Conservation (phyloP, 2,329 filamentous ascomycete species). For the Aspergillus piperis region DNA sequence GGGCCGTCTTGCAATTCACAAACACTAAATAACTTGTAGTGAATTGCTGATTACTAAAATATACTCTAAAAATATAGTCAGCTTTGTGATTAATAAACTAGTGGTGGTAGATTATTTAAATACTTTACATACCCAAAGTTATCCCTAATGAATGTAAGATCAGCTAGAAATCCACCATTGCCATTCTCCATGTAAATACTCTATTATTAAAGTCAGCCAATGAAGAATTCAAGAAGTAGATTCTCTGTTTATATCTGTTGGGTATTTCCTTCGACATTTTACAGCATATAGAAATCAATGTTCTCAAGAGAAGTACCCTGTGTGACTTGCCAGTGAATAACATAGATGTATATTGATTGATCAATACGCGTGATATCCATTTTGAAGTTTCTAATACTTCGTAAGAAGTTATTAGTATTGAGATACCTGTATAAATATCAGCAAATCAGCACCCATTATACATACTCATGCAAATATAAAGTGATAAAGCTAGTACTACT, state of each 20-base stretch:
- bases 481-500: no score
- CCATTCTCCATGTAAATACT: slow-evolving; percentile 37
- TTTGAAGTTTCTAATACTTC: slow-evolving; percentile 25
- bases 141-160: slow-evolving; percentile 62
- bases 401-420: slow-evolving; percentile 26
- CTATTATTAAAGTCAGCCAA: slow-evolving; percentile 17
- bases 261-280: no score
- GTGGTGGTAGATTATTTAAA: neutral
- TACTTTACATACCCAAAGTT: slow-evolving; percentile 48
- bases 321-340: slow-evolving; percentile 74
- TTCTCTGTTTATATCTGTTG: no score
- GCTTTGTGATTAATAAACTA: no score
- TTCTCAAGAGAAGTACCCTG: slow-evolving; percentile 73
- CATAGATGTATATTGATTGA: slow-evolving; percentile 34
- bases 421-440: no score
- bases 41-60: slow-evolving; percentile 63
- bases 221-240: no score
- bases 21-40: slow-evolving; percentile 56
- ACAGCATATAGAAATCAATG: slow-evolving; percentile 69
- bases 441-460: no score
- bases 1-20: slow-evolving; percentile 53
- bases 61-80: slow-evolving; percentile 11
- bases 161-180: slow-evolving; percentile 60
- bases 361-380: slow-evolving; percentile 24
- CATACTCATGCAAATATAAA: no score